Conservation (phyloP, 2,329 filamentous ascomycete species). For the Penicillium hordei region DNA sequence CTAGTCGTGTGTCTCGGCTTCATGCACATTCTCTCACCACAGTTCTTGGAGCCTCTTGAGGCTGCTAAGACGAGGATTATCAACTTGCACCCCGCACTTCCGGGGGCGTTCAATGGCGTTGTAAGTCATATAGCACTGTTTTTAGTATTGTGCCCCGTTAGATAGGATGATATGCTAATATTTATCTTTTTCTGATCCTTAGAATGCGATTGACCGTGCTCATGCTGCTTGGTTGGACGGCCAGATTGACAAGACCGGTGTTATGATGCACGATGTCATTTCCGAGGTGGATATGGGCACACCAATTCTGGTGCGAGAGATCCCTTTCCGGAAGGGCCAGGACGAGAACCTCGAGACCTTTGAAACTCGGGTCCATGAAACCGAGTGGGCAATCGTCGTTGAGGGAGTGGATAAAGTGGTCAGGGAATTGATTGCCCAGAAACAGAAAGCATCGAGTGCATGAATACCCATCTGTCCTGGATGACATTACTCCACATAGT, state of each 20-base stretch:
- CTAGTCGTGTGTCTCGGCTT: conserved; percentile 80
- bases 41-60: conserved; percentile 69
- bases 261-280: conserved; percentile 88
- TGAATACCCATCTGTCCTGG: conserved; percentile 2
- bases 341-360: conserved; percentile 66
- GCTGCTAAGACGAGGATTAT: conserved; percentile 66
- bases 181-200: background rate
- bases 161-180: conserved; percentile 1
- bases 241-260: conserved; percentile 67
- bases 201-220: conserved; percentile 72
- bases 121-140: conserved; percentile 30
- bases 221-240: conserved; percentile 70
- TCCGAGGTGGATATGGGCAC: conserved; percentile 75
- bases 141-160: background rate
- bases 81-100: conserved; percentile 77
- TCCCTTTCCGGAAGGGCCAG: conserved; percentile 60
- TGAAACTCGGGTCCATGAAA: conserved; percentile 69
- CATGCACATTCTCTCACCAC: conserved; percentile 76
- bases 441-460: conserved; percentile 12
- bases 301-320: conserved; percentile 69
- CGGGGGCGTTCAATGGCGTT: conserved; percentile 73
- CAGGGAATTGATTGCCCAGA: conserved; percentile 31
- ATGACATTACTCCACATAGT: background rate
- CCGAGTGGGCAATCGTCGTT: conserved; percentile 78
- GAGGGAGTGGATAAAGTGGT: conserved; percentile 57